A percentile compares a stretch with the other conserved stretches of the same genome.
Conservation (phyloP, 78 protist genomes). For the Isochrysis galbana region DNA sequence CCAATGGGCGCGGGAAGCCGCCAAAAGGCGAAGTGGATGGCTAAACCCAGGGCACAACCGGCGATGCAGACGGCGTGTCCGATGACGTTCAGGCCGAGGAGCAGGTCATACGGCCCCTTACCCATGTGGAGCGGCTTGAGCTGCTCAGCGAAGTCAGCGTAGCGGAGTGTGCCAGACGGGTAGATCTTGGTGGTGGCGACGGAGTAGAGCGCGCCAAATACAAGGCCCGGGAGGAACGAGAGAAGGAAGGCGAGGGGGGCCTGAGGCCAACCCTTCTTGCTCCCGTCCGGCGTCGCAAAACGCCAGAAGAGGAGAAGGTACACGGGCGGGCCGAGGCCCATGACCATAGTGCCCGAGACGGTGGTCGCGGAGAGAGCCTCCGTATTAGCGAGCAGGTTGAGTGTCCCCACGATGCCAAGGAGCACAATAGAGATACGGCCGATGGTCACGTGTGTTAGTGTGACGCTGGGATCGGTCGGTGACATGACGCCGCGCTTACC, state of each 20-base stretch:
- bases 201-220: background rate
- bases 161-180: background rate
- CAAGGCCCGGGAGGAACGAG: background rate
- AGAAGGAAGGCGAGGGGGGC: background rate
- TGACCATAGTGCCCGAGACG: constrained; percentile 19
- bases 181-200: background rate
- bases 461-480: background rate
- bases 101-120: background rate
- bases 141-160: background rate
- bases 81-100: background rate
- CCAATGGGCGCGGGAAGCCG: background rate
- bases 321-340: constrained; percentile 15
- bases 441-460: background rate
- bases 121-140: background rate
- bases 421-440: background rate
- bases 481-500: background rate
- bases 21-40: background rate
- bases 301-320: background rate
- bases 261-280: background rate
- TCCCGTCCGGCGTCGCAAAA: background rate
- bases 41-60: background rate
- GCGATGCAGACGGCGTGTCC: background rate
- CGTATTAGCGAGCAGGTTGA: background rate
- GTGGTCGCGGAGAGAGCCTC: background rate
- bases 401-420: background rate